Percentiles rank a stretch among this genome's conserved stretches.
These are phyloP conservation scores for Geosiphon pyriformis DNA, from an alignment of 192 early-diverging fungal genomes.

Conservation along the genomic window DNA sequence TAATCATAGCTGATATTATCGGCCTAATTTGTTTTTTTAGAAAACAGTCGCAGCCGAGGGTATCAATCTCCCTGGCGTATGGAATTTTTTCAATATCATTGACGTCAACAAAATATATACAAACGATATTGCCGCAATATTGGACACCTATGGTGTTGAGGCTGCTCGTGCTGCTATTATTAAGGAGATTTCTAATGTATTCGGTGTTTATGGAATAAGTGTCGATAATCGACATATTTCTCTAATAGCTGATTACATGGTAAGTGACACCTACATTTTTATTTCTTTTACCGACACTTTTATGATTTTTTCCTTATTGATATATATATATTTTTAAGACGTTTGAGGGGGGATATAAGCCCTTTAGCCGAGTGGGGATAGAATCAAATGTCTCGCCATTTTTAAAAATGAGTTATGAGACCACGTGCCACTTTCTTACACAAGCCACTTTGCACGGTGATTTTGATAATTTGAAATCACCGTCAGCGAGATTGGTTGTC, in stretches of 20 bases:
- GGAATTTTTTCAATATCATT: constrained; percentile 68
- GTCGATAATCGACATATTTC: constrained; percentile 94
- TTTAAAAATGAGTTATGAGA: constrained; percentile 97
- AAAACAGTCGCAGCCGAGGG: constrained; percentile 81
- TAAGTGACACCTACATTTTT: constrained; percentile 35
- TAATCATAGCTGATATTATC: no score
- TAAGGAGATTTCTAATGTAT: constrained; percentile 87
- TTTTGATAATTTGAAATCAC: constrained; percentile 79
- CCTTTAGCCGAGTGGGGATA: constrained; percentile 95
- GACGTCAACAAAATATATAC: constrained; percentile 87
- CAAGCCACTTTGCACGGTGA: constrained; percentile 88
- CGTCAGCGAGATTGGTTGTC: constrained; percentile 90
- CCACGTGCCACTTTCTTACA: constrained; percentile 91
- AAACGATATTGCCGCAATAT: constrained; percentile 94
- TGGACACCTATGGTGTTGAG: constrained; percentile 95
- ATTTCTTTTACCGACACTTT: constrained; percentile 7
- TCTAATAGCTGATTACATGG: constrained; percentile 98
- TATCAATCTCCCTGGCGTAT: constrained; percentile 86
- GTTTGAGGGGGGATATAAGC: constrained; percentile 97
- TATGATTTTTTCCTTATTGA: not conserved
- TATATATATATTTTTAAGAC: constrained; percentile 47
- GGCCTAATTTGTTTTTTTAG: constrained; percentile 9
- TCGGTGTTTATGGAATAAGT: constrained; percentile 88
- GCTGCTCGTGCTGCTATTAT: constrained; percentile 91
- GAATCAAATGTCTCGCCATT: constrained; percentile 89